Conservation (phyloP, 176 grass and related monocot genomes). For the Alloteropsis semialata region DNA sequence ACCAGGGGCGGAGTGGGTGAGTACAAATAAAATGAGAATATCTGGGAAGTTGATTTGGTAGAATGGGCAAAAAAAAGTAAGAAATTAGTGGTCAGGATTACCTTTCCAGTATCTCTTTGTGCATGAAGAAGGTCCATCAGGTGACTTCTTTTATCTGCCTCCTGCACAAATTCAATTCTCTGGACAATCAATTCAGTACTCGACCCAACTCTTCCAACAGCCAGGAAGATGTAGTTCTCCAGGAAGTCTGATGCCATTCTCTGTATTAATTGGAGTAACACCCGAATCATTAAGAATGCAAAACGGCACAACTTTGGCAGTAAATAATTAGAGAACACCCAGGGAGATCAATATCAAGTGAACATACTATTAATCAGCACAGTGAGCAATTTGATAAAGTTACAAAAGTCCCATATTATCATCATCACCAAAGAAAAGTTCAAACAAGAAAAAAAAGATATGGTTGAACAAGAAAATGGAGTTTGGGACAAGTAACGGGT, state of each 20-base stretch:
- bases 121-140: slow-evolving; percentile 98
- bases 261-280: slow-evolving; percentile 45
- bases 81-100: slow-evolving; percentile 2
- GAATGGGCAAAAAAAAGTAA: neutral
- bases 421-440: neutral
- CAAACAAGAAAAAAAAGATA: neutral
- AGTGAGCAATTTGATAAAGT: neutral
- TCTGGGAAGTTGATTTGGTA: neutral
- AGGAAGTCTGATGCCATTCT: slow-evolving; percentile 95
- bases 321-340: neutral
- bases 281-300: slow-evolving; percentile 8
- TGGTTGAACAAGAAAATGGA: neutral
- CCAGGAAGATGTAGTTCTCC: slow-evolving; percentile 89
- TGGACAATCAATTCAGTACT: slow-evolving; percentile 94
- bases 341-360: neutral
- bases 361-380: neutral
- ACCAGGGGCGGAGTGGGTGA: neutral
- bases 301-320: neutral
- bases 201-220: slow-evolving; percentile 98
- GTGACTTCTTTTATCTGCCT: slow-evolving; percentile 95
- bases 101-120: slow-evolving; percentile 83
- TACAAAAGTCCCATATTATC: neutral
- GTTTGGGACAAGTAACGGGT: neutral
- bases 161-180: slow-evolving; percentile 92
- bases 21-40: neutral